Evolutionary conservation across 2,329 filamentous ascomycete species (phyloP), one percentile per base, ranked within the genome.

Genomic region (Huntiella savannae): DNA sequence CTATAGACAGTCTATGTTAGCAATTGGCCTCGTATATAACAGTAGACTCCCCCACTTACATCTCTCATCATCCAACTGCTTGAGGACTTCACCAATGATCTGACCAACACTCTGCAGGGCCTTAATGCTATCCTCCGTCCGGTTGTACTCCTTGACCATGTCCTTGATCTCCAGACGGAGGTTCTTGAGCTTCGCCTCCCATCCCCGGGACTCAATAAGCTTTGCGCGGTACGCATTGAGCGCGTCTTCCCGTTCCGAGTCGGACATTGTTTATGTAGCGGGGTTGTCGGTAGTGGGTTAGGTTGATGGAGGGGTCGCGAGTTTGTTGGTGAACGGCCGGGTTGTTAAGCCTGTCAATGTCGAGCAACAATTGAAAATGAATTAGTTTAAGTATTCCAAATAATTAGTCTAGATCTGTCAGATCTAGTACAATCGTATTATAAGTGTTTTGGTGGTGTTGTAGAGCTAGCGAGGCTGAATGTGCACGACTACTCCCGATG

Each of bases 51-150:
- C 17, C 16, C 15, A 37, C 83, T 62, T 69, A 95, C 88, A 98
- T 79, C 91, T 73, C 71, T 98, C 92, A 58, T 98, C 91, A 60
- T 98, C 91, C 53, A 98, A 73, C 69, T 98, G 92, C 70, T 98
- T 98, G 59, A 98, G 68, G 51, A 98, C 92, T 66, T 98, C 91
- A 57, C 91, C 91, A 63, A 98, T 96, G 64, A 98, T 98, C 68
- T 98, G 91, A 43, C 91, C 91, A 47, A 98, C 91, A 63, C 91
- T 96, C 69, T 98, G 91, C 58, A 98, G 69, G 54, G 91, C 91
- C 71, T 98, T 98, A 71, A 98, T 96, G 68, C 96, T 96, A 54
- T 98, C 92, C 62, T 98, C 91, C 46, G 91, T 96, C 55, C 88
- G 78, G 62, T 98, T 88, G 59, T 87, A 98, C 57, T 96, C 87